Base-by-base conservation (phyloP, 2,329 filamentous ascomycete genomes). In the Calonectria naviculata region DNA sequence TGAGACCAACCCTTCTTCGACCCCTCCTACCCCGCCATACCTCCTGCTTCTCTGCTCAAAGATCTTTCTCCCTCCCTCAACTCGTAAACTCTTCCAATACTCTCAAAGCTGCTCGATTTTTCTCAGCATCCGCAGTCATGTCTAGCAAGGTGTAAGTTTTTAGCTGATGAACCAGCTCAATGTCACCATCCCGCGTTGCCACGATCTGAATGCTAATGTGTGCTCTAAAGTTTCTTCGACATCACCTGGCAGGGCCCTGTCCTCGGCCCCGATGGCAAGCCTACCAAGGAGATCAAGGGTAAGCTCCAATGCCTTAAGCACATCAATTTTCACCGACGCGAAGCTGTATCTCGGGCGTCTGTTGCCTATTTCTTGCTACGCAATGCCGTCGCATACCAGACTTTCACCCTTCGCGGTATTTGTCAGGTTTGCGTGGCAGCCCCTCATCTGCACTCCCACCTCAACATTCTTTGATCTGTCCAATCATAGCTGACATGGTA, bases 171-270 rank as follows among this genome's bases (percentile, higher is more conserved):
- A 15, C 17, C 19, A 29, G 8, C 38, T 31, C 26, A 44, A 26
- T 24, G 42, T 12, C 7, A 5, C 7, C 17, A 21, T 38, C 15
- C 4, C 13, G 21, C 13, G 13, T 15, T 15, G 5, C 34, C 19
- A 46, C 13, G 19, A 3, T 34, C 6, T 38, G 31, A 12, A 24
- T 65, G 60, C 79, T 82, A 56, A 81, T 70, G 73, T 68, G 24
- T 68, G 52, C 44, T 60, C 47, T 63, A 15, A 72, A 91, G 89
- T 81, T 94, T 87, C 88, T 95, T 96, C 87, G 93, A 95, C 74
- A 81, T 93, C 73, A 83, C 88, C 82, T 94, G 93, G 93, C 87
- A 91, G 82, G 94, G 93, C 76, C 93, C 93, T 75, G 87, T 91
- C 82, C 5, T 38, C 6, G 78, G 97, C 78, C 86, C 93, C 82